These are phyloP conservation scores for Tolypocladium amazonense DNA, from an alignment of 2,329 filamentous ascomycete species.

Conservation along the genomic window DNA sequence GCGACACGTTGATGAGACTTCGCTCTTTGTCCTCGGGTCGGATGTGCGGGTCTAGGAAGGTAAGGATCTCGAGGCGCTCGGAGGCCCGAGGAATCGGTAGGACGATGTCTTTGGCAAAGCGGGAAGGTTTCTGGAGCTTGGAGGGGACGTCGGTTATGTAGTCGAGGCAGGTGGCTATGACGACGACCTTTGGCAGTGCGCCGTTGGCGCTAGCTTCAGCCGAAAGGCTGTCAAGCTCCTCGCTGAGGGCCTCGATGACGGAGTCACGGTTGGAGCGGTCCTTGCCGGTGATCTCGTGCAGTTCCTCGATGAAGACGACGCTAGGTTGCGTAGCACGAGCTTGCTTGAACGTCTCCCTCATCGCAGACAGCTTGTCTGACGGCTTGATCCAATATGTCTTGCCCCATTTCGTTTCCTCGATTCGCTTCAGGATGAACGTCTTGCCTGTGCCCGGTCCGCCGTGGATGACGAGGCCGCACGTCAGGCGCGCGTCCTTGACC, in stretches of 20 bases:
- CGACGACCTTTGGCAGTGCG: slow-evolving; percentile 48
- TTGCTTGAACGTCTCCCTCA: slow-evolving; percentile 60
- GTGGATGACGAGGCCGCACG: slow-evolving; percentile 60
- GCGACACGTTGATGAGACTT: slow-evolving; percentile 50
- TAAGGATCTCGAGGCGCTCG: slow-evolving; percentile 65
- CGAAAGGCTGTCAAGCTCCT: slow-evolving; percentile 46
- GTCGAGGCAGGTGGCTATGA: slow-evolving; percentile 64
- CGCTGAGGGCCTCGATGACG: slow-evolving; percentile 39
- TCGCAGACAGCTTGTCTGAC: slow-evolving; percentile 43
- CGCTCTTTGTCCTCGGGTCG: slow-evolving; percentile 36
- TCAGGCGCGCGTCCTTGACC: slow-evolving; percentile 19
- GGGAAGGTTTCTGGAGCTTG: slow-evolving; percentile 51
- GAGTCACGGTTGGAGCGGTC: slow-evolving; percentile 39
- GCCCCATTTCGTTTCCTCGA: slow-evolving; percentile 61
- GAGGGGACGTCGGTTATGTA: slow-evolving; percentile 63
- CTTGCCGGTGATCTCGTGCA: slow-evolving; percentile 59
- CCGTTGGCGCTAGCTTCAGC: slow-evolving; percentile 23
- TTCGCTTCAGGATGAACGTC: slow-evolving; percentile 57
- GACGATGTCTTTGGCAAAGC: slow-evolving; percentile 58
- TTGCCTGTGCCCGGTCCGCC: slow-evolving; percentile 82
- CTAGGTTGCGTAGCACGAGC: slow-evolving; percentile 62
- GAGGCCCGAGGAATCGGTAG: slow-evolving; percentile 65
- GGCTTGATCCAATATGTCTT: slow-evolving; percentile 52
- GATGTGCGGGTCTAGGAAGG: slow-evolving; percentile 40
- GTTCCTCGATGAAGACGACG: slow-evolving; percentile 67